Percentiles rank a stretch among this genome's conserved stretches.
Conservation (phyloP, 495 filamentous ascomycete species). For the Glarea lozoyensis region DNA sequence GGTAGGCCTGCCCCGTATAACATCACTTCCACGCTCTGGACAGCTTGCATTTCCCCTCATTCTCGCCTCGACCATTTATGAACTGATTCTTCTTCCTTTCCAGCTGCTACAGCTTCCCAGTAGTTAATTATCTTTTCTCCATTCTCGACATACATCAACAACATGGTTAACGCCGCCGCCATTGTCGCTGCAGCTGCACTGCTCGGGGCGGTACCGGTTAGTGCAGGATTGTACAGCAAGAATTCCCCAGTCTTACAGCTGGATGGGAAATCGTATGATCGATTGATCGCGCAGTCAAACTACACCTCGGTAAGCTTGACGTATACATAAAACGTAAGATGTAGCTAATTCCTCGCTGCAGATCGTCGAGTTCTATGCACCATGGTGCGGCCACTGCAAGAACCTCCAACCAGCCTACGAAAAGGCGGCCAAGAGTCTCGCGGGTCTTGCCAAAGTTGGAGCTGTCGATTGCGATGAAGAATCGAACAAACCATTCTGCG, state of each 20-base stretch:
- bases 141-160: too few species aligned
- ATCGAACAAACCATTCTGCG: conserved; percentile 82
- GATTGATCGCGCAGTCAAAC: conserved; percentile 80
- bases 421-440: conserved; percentile 80
- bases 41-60: conserved; percentile 8
- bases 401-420: conserved; percentile 94
- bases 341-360: conserved; percentile 16
- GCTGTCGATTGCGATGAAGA: conserved; percentile 96
- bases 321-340: too few species aligned
- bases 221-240: conserved; percentile 72
- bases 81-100: conserved; percentile 3
- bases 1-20: too few species aligned
- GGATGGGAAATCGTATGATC: conserved; percentile 73
- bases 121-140: too few species aligned
- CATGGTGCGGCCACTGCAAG: conserved; percentile 95
- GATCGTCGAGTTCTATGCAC: conserved; percentile 79
- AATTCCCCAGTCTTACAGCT: conserved; percentile 82
- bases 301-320: conserved; percentile 68
- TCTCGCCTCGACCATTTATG: not conserved
- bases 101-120: conserved; percentile 19
- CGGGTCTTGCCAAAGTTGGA: conserved; percentile 86
- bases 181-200: conserved; percentile 39
- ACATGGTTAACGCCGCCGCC: conserved; percentile 18
- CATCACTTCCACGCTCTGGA: conserved; percentile 5
- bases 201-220: conserved; percentile 52